Evolutionary conservation across 495 filamentous ascomycete species (phyloP).

Genomic region (Coniosporium apollinis): DNA sequence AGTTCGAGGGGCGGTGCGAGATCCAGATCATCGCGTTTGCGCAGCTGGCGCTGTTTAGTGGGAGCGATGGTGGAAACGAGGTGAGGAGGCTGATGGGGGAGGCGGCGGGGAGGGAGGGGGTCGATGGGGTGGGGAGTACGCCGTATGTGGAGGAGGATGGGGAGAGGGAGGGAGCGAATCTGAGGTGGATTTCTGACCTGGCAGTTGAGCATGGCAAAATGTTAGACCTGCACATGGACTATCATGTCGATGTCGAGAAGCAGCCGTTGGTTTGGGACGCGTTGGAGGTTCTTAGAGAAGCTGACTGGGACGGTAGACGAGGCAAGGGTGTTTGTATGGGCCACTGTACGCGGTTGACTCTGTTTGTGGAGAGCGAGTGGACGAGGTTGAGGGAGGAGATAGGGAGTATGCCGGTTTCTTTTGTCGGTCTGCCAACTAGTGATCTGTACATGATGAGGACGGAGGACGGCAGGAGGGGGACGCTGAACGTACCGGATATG

Average conservation of each 20-base stretch:
- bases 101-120: conserved; percentile 26
- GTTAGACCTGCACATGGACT: conserved; percentile 62
- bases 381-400: conserved; percentile 28
- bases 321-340: conserved; percentile 29
- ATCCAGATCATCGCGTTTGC: conserved; percentile 62
- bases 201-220: conserved; percentile 35
- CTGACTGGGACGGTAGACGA: conserved; percentile 31
- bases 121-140: conserved; percentile 50
- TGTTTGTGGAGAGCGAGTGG: conserved; percentile 36
- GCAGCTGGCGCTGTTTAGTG: conserved; percentile 51
- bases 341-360: conserved; percentile 52
- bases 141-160: conserved; percentile 50
- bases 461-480: conserved; percentile 28
- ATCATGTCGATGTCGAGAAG: conserved; percentile 36
- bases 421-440: conserved; percentile 57
- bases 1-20: conserved; percentile 36
- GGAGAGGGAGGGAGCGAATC: conserved; percentile 36
- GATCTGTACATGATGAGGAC: conserved; percentile 58
- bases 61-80: conserved; percentile 29
- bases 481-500: conserved; percentile 45
- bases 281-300: conserved; percentile 29
- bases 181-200: conserved; percentile 41
- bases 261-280: conserved; percentile 37
- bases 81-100: conserved; percentile 30
- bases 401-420: conserved; percentile 40